Evolutionary conservation across 108 stramenopile genomes (phyloP).

Genomic region (Conticribra guillardii): DNA sequence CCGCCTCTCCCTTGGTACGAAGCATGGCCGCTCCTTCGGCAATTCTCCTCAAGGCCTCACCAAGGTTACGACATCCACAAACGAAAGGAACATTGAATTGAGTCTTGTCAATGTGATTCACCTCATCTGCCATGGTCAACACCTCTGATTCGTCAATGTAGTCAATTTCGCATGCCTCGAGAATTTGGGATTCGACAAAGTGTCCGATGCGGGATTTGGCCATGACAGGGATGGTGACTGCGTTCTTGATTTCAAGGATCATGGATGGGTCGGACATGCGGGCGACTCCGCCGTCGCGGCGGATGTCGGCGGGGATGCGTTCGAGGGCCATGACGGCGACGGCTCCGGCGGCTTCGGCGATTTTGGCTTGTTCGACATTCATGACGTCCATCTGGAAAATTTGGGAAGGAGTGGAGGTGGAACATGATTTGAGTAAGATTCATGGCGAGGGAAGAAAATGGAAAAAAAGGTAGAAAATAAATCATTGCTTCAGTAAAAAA

Average conservation of each 20-base stretch:
- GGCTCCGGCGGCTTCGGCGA: slow-evolving; percentile 98
- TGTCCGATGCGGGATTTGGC: slow-evolving; percentile 99
- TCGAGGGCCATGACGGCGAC: slow-evolving; percentile 99
- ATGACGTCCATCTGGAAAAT: slow-evolving; percentile 91
- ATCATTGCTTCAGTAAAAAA: no score
- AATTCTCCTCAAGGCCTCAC: slow-evolving; percentile 96
- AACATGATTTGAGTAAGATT: no score
- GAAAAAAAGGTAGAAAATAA: no score
- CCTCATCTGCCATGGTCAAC: slow-evolving; percentile 99
- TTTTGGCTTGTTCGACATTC: slow-evolving; percentile 95
- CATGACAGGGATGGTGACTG: slow-evolving; percentile 99
- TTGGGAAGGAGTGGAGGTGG: not conserved
- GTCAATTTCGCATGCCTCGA: slow-evolving; percentile 97
- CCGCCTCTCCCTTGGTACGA: slow-evolving; percentile 99
- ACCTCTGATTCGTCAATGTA: slow-evolving; percentile 99
- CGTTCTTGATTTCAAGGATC: slow-evolving; percentile 98
- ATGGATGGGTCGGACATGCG: slow-evolving; percentile 98
- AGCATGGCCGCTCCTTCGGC: slow-evolving; percentile 99
- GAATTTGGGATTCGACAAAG: slow-evolving; percentile 99
- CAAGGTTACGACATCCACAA: slow-evolving; percentile 98
- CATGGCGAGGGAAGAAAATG: no score
- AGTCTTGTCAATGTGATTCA: slow-evolving; percentile 98
- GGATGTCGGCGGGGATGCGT: slow-evolving; percentile 99
- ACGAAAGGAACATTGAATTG: slow-evolving; percentile 98
- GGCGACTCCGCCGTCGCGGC: slow-evolving; percentile 98